phyloP scores from a whole-genome alignment of 495 filamentous ascomycete genomes.

The Penicillium robsamsonii region DNA sequence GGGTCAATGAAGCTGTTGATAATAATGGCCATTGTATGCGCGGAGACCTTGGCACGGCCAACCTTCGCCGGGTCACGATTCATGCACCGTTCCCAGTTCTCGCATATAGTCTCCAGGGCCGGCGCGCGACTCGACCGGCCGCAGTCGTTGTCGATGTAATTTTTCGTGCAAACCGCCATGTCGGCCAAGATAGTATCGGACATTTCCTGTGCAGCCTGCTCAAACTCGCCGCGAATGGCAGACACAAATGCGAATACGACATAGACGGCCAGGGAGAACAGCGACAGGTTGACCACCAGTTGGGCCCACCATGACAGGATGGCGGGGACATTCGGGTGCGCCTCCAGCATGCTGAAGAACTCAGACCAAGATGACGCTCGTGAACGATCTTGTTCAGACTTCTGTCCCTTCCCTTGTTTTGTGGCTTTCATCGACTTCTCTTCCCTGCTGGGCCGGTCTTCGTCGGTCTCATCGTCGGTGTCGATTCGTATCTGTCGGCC shows the following conservation, averaged over 20 bases:
- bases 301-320: conserved; percentile 85
- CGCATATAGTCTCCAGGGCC: conserved; percentile 68
- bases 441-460: conserved; percentile 47
- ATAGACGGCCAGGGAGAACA: conserved; percentile 66
- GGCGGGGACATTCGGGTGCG: conserved; percentile 80
- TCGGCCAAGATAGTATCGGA: conserved; percentile 63
- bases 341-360: conserved; percentile 67
- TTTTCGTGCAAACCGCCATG: conserved; percentile 65
- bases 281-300: conserved; percentile 71
- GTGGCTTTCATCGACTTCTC: conserved; percentile 20
- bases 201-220: conserved; percentile 62
- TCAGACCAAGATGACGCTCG: conserved; percentile 47
- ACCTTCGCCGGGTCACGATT: conserved; percentile 64
- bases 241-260: conserved; percentile 66
- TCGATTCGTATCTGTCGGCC: conserved; percentile 46
- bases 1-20: conserved; percentile 70
- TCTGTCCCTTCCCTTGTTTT: conserved; percentile 14
- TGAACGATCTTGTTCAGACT: conserved; percentile 9
- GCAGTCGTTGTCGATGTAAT: conserved; percentile 75
- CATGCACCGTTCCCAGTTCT: conserved; percentile 86
- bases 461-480: conserved; percentile 56
- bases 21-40: conserved; percentile 79
- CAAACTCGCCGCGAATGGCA: conserved; percentile 73
- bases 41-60: conserved; percentile 63
- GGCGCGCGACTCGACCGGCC: conserved; percentile 59